Percentiles rank a stretch among this genome's conserved stretches.
phyloP scores from a whole-genome alignment of 352 stramenopile species.

The Globisporangium camurandrum region DNA sequence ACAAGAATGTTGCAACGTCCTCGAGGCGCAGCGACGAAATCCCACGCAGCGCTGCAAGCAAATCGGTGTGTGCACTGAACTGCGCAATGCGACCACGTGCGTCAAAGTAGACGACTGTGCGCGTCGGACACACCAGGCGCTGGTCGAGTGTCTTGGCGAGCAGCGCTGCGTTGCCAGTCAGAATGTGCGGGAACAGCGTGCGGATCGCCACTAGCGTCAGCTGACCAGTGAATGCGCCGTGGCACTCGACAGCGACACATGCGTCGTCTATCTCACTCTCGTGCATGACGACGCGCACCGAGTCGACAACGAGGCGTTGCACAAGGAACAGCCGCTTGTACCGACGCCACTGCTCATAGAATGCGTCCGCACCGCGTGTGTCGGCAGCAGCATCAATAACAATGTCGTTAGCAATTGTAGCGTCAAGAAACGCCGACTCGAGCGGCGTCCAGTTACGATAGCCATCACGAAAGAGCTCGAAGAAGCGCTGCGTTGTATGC shows the following conservation, averaged over 20 bases:
- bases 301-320: conserved; percentile 13
- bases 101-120: conserved; percentile 28
- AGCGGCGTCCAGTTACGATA: too few species aligned
- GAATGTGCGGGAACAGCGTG: conserved; percentile 9
- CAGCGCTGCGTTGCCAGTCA: conserved; percentile 1
- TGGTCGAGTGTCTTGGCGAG: conserved; percentile 6
- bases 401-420: conserved; percentile 20
- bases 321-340: conserved; percentile 37
- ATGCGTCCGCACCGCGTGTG: conserved; percentile 11
- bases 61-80: conserved; percentile 27
- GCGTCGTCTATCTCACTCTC: conserved; percentile 2
- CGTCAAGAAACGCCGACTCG: too few species aligned
- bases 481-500: too few species aligned
- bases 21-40: conserved; percentile 14
- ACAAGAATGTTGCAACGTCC: conserved; percentile 16
- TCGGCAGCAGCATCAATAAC: conserved; percentile 12
- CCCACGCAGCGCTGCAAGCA: conserved; percentile 23
- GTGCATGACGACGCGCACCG: conserved; percentile 14
- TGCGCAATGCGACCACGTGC: conserved; percentile 12
- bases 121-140: conserved; percentile 14
- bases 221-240: conserved; percentile 1
- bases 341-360: conserved; percentile 36
- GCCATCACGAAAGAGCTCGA: too few species aligned
- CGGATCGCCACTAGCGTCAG: conserved; percentile 9
- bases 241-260: conserved; percentile 11